phyloP scores from a whole-genome alignment of 805 yeast genomes.

The Starmerella ratchasimensis region DNA sequence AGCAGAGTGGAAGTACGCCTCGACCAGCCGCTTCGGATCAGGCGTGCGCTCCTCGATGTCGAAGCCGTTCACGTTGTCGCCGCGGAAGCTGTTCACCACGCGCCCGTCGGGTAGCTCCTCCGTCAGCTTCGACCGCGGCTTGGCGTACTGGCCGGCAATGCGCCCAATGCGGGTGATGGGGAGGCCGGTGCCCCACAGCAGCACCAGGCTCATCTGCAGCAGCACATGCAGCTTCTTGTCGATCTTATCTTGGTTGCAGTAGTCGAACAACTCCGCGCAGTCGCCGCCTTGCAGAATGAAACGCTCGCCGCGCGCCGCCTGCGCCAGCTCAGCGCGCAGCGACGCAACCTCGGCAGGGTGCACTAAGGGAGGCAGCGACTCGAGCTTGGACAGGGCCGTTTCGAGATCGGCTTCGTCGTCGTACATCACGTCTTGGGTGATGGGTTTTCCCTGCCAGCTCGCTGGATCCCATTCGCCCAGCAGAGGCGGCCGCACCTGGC shows the following conservation, averaged over 20 bases:
- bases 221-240: conserved; percentile 32
- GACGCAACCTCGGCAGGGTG: conserved; percentile 29
- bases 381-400: conserved; percentile 30
- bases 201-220: conserved; percentile 32
- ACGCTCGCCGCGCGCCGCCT: conserved; percentile 33
- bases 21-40: conserved; percentile 31
- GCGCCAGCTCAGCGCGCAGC: conserved; percentile 26
- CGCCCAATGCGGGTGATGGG: conserved; percentile 32
- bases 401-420: conserved; percentile 29
- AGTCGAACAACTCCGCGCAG: conserved; percentile 34
- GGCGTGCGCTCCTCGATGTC: conserved; percentile 30
- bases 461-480: conserved; percentile 28
- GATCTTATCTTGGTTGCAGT: conserved; percentile 30
- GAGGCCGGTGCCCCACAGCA: conserved; percentile 32
- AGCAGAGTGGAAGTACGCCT: conserved; percentile 34
- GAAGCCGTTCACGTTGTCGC: conserved; percentile 33
- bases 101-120: conserved; percentile 31
- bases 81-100: conserved; percentile 31
- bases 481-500: conserved; percentile 9
- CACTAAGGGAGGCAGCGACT: conserved; percentile 32
- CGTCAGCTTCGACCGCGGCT: conserved; percentile 33
- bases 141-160: conserved; percentile 35
- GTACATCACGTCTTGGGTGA: conserved; percentile 32
- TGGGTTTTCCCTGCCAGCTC: conserved; percentile 33
- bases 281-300: conserved; percentile 34